These are phyloP conservation scores for Vaccinium macrocarpon DNA, from an alignment of 148 eudicot genomes.

Conservation along the genomic window DNA sequence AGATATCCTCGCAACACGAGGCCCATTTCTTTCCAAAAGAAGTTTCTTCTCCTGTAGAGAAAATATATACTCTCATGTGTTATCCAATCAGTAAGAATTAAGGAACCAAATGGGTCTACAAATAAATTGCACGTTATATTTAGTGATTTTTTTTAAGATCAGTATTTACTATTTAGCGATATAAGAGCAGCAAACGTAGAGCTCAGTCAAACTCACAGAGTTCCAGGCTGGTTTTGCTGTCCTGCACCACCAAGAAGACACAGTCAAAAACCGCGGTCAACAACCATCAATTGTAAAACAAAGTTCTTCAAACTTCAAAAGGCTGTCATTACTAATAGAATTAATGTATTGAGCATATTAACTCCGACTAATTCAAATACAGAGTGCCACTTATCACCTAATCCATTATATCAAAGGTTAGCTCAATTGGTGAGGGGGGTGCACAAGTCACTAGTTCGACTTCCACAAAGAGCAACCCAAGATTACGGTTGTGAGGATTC, in stretches of 20 bases:
- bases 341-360: background rate
- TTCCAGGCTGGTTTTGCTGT: slow-evolving; percentile 78
- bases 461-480: too few species aligned
- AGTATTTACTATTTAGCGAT: background rate
- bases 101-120: background rate
- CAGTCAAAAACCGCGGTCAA: background rate
- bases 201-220: slow-evolving; percentile 50
- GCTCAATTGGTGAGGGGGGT: too few species aligned
- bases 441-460: too few species aligned
- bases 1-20: slow-evolving; percentile 79
- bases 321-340: background rate
- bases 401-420: background rate
- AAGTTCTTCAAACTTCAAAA: slow-evolving; percentile 2
- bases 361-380: background rate
- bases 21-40: slow-evolving; percentile 82
- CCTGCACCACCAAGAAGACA: slow-evolving; percentile 42
- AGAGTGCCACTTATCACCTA: background rate
- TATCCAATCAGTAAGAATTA: background rate
- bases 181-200: background rate
- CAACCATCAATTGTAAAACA: background rate
- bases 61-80: slow-evolving; percentile 11
- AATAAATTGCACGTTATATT: background rate
- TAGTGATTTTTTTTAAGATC: too few species aligned
- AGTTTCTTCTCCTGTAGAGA: slow-evolving; percentile 75
- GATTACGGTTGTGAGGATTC: too few species aligned